phyloP scores from a whole-genome alignment of 306 rosid species.

The Abrus precatorius region DNA sequence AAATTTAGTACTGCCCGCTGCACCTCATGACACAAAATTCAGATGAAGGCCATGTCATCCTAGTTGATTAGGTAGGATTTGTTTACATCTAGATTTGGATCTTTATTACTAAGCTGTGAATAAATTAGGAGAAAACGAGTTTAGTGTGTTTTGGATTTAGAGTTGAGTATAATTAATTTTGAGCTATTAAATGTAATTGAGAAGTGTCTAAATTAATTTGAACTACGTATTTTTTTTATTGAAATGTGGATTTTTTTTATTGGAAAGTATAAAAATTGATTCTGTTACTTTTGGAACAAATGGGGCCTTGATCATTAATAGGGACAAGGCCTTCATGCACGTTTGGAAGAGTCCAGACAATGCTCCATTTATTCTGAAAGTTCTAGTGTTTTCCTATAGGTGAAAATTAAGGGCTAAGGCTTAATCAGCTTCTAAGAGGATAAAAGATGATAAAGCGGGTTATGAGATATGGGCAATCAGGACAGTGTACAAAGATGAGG shows the following conservation, averaged over 20 bases:
- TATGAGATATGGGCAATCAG: slow-evolving; percentile 51
- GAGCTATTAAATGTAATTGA: too few relatives aligned
- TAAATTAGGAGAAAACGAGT: slow-evolving; percentile 38
- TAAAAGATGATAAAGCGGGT: slow-evolving; percentile 54
- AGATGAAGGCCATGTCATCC: slow-evolving; percentile 45
- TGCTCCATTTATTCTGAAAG: slow-evolving; percentile 44
- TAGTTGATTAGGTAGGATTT: slow-evolving; percentile 62
- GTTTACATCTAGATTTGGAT: slow-evolving; percentile 36
- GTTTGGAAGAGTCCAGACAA: slow-evolving; percentile 54
- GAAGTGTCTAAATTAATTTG: too few relatives aligned
- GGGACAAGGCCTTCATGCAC: slow-evolving; percentile 55
- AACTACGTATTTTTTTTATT: too few relatives aligned
- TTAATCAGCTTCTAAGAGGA: slow-evolving; percentile 45
- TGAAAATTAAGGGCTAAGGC: slow-evolving; percentile 22
- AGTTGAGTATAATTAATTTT: too few relatives aligned
- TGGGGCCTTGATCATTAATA: slow-evolving; percentile 17
- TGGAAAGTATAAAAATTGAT: too few relatives aligned
- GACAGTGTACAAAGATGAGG: slow-evolving; percentile 48
- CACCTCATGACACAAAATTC: slow-evolving; percentile 42
- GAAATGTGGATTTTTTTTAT: too few relatives aligned
- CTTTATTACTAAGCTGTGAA: slow-evolving; percentile 34
- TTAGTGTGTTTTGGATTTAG: too few relatives aligned
- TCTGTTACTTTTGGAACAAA: too few relatives aligned
- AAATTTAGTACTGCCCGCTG: slow-evolving; percentile 42
- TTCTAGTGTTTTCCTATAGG: slow-evolving; percentile 37